Base-by-base conservation (phyloP, 345 rosid species). In the Heritiera littoralis region DNA sequence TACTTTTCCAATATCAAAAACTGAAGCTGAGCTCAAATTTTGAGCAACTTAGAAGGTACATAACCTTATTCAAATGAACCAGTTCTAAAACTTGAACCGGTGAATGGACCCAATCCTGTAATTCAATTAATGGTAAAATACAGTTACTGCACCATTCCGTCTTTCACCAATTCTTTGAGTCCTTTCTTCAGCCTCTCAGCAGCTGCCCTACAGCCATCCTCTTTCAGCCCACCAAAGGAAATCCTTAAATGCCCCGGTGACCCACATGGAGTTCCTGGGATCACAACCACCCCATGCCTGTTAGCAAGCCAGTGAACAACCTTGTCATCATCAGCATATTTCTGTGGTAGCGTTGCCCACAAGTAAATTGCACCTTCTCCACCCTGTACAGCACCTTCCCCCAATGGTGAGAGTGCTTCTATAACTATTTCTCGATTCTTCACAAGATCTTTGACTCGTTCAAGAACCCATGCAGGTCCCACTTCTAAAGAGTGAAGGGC, bases 351-450 rank as follows among this genome's bases (percentile, higher is more conserved):
- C 81, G 82, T 94, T 3, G 92, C 98, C 99, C 98, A 96, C 76
- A 96, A 58, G 92, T 96, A 96, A 8, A 96, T 90, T 18, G 94
- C 97, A 2, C 99, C 98, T 85, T 96, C 99, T 79, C 99, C 98
- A 12, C 99, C 99, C 84, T 85, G 92, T 15, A 94, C 88, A 2
- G 91, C 89, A 30, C 78, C 92, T 75, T 89, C 84, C 13, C 99
- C 98, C 30, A 96, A 78, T 3, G 98, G 98, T 30, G 90, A 86
- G 59, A 96, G 94, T 8, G 98, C 97, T 74, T 91, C 87, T 72
- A 55, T 66, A n/a, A 96, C 88, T 23, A 94, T 89, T 80, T 94
- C 93, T 73, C 89, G 84, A 89, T 89, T 96, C 91, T 86, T 91
- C 58, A 88, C 91, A 3, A 94, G 98, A 79, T 88, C 87, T 81